phyloP scores from a whole-genome alignment of 805 yeast genomes.

The Tetrapisispora iriomotensis region DNA sequence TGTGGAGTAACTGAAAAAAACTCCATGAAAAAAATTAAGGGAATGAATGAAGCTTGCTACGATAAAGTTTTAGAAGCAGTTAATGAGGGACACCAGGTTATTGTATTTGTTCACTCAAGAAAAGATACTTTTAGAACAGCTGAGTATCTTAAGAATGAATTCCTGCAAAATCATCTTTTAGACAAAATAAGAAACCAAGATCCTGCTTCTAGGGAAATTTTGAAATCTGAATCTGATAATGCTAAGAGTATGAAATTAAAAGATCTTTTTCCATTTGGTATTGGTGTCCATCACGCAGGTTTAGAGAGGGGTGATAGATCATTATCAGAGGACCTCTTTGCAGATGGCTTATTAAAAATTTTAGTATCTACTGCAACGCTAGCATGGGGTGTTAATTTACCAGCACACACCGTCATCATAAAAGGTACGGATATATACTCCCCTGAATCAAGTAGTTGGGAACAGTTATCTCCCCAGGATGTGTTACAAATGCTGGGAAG shows the following conservation, averaged over 20 bases:
- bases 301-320: slow-evolving; percentile 61
- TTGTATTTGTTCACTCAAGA: slow-evolving; percentile 87
- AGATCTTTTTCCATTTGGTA: slow-evolving; percentile 56
- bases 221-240: slow-evolving; percentile 51
- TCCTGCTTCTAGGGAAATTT: slow-evolving; percentile 51
- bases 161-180: slow-evolving; percentile 45
- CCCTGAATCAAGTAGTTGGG: slow-evolving; percentile 85
- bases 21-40: slow-evolving; percentile 64
- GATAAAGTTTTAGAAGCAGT: slow-evolving; percentile 63
- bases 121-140: slow-evolving; percentile 87
- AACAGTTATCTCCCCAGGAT: slow-evolving; percentile 88
- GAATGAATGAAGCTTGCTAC: slow-evolving; percentile 85
- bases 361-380: slow-evolving; percentile 85
- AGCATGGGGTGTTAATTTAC: slow-evolving; percentile 96
- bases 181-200: slow-evolving; percentile 36
- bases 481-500: slow-evolving; percentile 95
- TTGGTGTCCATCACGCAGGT: slow-evolving; percentile 93
- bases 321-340: slow-evolving; percentile 75
- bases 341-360: slow-evolving; percentile 76
- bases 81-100: slow-evolving; percentile 62
- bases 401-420: slow-evolving; percentile 89
- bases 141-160: slow-evolving; percentile 52
- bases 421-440: slow-evolving; percentile 91
- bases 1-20: slow-evolving; percentile 80
- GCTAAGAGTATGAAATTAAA: slow-evolving; percentile 46